Evolutionary conservation across 208 protist species (phyloP), one percentile per base, ranked within the genome.

Genomic region (Wallacemonas collosoma): DNA sequence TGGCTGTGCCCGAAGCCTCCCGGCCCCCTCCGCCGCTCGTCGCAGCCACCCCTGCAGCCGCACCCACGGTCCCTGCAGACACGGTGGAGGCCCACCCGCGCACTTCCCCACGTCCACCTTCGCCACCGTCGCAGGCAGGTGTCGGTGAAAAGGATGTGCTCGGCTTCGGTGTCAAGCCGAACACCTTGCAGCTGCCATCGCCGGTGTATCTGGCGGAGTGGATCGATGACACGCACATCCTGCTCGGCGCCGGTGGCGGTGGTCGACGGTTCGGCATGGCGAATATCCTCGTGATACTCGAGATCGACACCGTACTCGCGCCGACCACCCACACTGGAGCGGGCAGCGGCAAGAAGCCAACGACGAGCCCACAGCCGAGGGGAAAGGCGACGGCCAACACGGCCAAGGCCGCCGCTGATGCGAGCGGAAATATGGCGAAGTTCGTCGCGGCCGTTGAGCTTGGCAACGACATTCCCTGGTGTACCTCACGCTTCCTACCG

Each of bases 231-330:
- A 76, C 80, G 40, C 82, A 95, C 65, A 85, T 90, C 6, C 71
- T 96, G 14, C 71, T 96, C 62, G 89, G 82, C 2, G 92, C 89
- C 2, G 92, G 92, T 15, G 92, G 89, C 1, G 91, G 91, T 4
- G 89, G 92, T 2, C 74, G 75, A 15, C 85, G 87, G 11, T 96
- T 95, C 70, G 92, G 92, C 51, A 96, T 96, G 92, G 82, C 79
- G 2, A 96, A 96, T 60, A 63, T 93, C 9, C 73, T 94, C 2
- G 67, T 85, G 17, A 68, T 96, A 65, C 70, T 96, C 48, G 40
- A 54, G 4, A 73, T 95, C 9, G 58, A 75, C 43, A 71, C 56
- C 5, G 48, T 12, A n/a, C 5, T 8, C 2, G 26, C 60, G 7
- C 36, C 45, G 15, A 7, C 40, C 4, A 8, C 40, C 38, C 43